Conservation (phyloP, 768 basidiomycete genomes). For the Holtermanniella nyarrowii region DNA sequence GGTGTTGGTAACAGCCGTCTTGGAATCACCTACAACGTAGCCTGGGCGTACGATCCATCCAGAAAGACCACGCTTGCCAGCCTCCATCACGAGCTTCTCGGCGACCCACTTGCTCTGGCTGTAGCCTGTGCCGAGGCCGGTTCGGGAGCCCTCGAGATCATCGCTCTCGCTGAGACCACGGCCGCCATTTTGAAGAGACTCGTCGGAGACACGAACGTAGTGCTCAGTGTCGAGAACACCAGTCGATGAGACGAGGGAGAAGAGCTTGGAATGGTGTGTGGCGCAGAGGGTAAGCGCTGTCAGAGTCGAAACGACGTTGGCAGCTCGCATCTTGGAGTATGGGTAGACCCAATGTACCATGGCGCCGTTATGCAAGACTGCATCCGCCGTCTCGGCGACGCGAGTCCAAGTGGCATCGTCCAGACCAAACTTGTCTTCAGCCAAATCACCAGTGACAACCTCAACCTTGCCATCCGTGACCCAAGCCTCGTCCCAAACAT, state of each 20-base stretch:
- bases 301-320: conserved; percentile 88
- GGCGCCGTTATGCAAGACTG: conserved; percentile 91
- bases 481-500: conserved; percentile 85
- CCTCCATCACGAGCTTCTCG: conserved; percentile 86
- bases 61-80: conserved; percentile 68
- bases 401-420: conserved; percentile 54
- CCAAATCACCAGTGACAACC: conserved; percentile 75
- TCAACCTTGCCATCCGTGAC: conserved; percentile 56
- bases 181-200: conserved; percentile 46
- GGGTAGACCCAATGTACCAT: conserved; percentile 99
- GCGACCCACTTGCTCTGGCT: conserved; percentile 98
- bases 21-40: conserved; percentile 89
- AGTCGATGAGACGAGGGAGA: conserved; percentile 91
- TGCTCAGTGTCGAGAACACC: conserved; percentile 86
- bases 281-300: conserved; percentile 67
- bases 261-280: conserved; percentile 53
- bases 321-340: conserved; percentile 78
- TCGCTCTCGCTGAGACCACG: conserved; percentile 74
- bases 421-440: conserved; percentile 64
- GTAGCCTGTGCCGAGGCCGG: conserved; percentile 74
- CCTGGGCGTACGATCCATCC: conserved; percentile 87
- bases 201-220: conserved; percentile 78
- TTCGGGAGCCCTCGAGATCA: conserved; percentile 72
- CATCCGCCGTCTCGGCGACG: conserved; percentile 63
- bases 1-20: conserved; percentile 82